A percentile compares a stretch with the other conserved stretches of the same genome.
phyloP scores from a whole-genome alignment of 345 rosid species.

The Abelmoschus esculentus region DNA sequence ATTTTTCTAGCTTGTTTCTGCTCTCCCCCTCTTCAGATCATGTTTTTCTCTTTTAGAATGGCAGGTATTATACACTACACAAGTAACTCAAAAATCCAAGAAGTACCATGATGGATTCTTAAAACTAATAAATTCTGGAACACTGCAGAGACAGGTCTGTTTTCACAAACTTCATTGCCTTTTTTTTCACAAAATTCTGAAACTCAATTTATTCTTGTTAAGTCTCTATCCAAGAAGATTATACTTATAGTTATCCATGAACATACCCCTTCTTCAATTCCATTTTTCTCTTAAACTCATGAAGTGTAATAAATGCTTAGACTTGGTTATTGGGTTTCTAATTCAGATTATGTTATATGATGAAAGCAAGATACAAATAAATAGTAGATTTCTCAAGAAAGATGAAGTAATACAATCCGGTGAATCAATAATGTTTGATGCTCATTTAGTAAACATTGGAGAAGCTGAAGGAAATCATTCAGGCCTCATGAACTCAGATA shows the following conservation, averaged over 20 bases:
- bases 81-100: constrained; percentile 53
- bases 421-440: constrained; percentile 32
- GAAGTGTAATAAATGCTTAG: constrained; percentile 7
- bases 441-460: constrained; percentile 45
- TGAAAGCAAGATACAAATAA: constrained; percentile 30
- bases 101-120: constrained; percentile 58
- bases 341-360: constrained; percentile 51
- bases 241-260: background rate
- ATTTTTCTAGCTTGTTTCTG: background rate
- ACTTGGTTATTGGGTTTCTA: constrained; percentile 7
- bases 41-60: constrained; percentile 28
- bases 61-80: constrained; percentile 61
- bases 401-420: constrained; percentile 41
- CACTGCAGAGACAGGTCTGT: constrained; percentile 43
- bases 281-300: constrained; percentile 7
- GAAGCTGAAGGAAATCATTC: constrained; percentile 29
- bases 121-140: constrained; percentile 24
- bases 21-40: background rate
- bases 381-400: constrained; percentile 41
- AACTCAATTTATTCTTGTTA: too few relatives aligned
- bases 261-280: background rate
- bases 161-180: background rate
- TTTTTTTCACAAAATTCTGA: background rate
- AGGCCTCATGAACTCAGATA: constrained; percentile 13
- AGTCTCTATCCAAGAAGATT: too few relatives aligned